A percentile compares a stretch with the other conserved stretches of the same genome.
Evolutionary conservation across 345 rosid genomes (phyloP).

Genomic region (Passiflora organensis): DNA sequence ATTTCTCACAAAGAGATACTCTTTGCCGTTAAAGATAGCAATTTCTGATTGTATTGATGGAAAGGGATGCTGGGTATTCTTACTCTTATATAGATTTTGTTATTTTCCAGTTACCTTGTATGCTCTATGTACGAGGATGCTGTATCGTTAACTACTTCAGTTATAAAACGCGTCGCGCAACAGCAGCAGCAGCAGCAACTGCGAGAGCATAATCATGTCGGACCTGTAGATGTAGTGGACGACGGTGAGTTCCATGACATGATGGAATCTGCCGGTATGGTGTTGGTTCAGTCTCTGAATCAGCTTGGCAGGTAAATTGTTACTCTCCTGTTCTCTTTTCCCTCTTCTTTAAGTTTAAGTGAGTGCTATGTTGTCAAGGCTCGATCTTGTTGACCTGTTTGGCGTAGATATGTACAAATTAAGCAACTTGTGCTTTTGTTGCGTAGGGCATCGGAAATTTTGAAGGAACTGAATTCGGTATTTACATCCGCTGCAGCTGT

Average conservation of each 20-base stretch:
- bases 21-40: too few relatives aligned
- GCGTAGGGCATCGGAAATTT: slow-evolving; percentile 50
- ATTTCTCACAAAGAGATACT: too few relatives aligned
- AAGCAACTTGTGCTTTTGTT: background rate
- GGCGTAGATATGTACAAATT: too few relatives aligned
- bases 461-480: slow-evolving; percentile 45
- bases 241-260: slow-evolving; percentile 35
- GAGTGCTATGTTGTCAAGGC: background rate
- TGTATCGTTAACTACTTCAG: slow-evolving; percentile 49
- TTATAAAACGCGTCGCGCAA: slow-evolving; percentile 31
- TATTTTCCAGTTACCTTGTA: slow-evolving; percentile 54
- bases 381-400: background rate
- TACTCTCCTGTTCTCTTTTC: background rate
- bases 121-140: slow-evolving; percentile 79
- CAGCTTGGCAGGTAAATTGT: slow-evolving; percentile 46
- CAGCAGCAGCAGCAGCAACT: background rate
- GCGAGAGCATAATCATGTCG: slow-evolving; percentile 12
- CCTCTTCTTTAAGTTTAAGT: background rate
- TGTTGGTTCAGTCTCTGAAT: slow-evolving; percentile 71
- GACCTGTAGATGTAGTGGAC: slow-evolving; percentile 1
- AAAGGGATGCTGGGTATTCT: too few relatives aligned
- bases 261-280: slow-evolving; percentile 73
- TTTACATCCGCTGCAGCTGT: slow-evolving; percentile 46
- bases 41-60: too few relatives aligned
- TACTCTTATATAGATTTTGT: background rate